phyloP scores from a whole-genome alignment of 345 rosid genomes.

The Kandelia obovata region DNA sequence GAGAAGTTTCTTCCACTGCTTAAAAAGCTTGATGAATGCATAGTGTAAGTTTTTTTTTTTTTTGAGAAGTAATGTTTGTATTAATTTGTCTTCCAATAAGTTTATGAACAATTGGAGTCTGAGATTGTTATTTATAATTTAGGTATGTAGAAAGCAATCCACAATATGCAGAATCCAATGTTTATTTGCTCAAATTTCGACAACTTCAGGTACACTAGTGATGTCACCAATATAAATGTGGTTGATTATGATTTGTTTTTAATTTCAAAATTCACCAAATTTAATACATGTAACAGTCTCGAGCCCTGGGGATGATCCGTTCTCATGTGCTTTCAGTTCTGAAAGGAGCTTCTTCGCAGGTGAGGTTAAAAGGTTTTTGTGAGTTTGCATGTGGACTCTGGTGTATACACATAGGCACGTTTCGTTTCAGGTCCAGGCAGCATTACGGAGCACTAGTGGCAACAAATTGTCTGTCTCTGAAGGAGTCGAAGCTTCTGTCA shows the following conservation, averaged over 20 bases:
- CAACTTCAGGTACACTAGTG: conserved; percentile 76
- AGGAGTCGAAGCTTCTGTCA: conserved; percentile 93
- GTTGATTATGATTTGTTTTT: conserved; percentile 2
- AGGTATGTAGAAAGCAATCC: conserved; percentile 90
- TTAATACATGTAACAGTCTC: conserved; percentile 59
- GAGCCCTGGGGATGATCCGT: conserved; percentile 93
- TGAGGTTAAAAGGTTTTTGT: conserved; percentile 18
- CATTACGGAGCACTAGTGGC: conserved; percentile 64
- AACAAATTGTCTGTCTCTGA: conserved; percentile 73
- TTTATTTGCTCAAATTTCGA: conserved; percentile 90
- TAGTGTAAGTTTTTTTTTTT: conserved; percentile 51
- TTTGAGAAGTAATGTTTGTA: too few species aligned
- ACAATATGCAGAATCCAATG: conserved; percentile 91
- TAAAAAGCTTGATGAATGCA: conserved; percentile 90
- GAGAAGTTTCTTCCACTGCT: conserved; percentile 80
- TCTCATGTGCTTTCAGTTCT: conserved; percentile 82
- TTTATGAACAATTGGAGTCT: background rate
- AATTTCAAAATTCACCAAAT: background rate
- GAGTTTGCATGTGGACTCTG: background rate
- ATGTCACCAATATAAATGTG: background rate
- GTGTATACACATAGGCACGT: conserved; percentile 6
- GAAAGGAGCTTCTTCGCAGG: conserved; percentile 87
- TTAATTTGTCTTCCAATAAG: background rate
- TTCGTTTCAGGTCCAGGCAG: conserved; percentile 69
- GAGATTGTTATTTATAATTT: conserved; percentile 7